These are phyloP conservation scores for Corymbia maculata DNA, from an alignment of 345 rosid species.

Conservation along the genomic window DNA sequence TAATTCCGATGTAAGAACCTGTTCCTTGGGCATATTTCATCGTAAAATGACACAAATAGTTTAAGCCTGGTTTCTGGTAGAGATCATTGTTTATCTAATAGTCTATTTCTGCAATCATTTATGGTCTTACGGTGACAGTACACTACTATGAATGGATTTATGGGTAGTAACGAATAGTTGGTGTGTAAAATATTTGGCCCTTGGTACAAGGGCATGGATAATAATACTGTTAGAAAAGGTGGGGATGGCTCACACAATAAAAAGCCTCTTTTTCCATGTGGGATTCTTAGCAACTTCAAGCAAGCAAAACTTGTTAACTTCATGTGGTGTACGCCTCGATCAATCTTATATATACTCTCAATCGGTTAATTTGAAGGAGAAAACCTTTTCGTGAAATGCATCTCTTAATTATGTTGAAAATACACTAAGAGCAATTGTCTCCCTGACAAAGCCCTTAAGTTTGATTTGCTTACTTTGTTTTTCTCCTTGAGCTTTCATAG, in stretches of 20 bases:
- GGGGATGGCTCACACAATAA: background rate
- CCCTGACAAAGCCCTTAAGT: background rate
- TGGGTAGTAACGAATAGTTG: no score
- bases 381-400: no score
- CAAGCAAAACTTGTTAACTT: background rate
- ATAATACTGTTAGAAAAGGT: background rate
- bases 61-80: no score
- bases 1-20: background rate
- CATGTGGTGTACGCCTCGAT: background rate
- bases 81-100: no score
- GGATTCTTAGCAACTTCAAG: background rate
- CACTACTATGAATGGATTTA: no score
- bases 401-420: background rate
- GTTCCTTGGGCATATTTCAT: background rate
- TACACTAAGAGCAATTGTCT: background rate
- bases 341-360: background rate
- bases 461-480: background rate
- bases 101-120: no score
- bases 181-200: background rate
- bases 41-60: no score
- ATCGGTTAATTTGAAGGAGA: background rate
- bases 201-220: background rate
- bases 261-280: background rate
- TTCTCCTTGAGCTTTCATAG: background rate
- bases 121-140: no score